Evolutionary conservation across 2,329 filamentous ascomycete genomes (phyloP).

Genomic region (Aureobasidium uvarum): DNA sequence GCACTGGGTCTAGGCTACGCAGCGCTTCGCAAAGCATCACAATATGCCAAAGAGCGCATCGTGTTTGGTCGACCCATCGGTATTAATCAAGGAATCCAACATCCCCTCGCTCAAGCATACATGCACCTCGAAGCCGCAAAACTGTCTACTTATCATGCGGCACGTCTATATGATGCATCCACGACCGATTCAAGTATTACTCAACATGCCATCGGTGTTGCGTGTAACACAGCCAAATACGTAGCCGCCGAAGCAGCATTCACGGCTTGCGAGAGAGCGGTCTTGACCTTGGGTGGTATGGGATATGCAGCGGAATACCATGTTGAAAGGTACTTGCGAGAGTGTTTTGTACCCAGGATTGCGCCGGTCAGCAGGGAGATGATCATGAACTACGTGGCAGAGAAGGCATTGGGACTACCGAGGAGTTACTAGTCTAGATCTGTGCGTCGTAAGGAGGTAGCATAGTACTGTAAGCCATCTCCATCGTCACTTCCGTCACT

Average conservation of each 20-base stretch:
- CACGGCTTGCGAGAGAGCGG: constrained; percentile 58
- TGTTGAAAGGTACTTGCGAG: constrained; percentile 60
- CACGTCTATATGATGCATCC: constrained; percentile 56
- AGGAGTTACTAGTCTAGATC: constrained; percentile 58
- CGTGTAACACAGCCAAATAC: constrained; percentile 58
- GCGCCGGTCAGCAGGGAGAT: constrained; percentile 56
- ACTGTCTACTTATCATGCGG: constrained; percentile 60
- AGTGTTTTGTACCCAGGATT: constrained; percentile 59
- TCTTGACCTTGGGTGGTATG: constrained; percentile 61
- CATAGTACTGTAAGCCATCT: neutral
- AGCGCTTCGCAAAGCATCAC: constrained; percentile 51
- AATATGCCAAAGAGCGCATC: constrained; percentile 64
- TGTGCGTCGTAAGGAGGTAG: neutral
- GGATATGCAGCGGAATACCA: constrained; percentile 63
- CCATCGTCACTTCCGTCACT: neutral
- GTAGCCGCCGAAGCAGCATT: constrained; percentile 62
- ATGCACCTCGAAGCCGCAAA: constrained; percentile 63
- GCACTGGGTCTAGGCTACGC: constrained; percentile 49
- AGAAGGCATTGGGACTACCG: constrained; percentile 60
- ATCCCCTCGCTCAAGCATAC: constrained; percentile 64
- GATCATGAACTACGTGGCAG: constrained; percentile 17
- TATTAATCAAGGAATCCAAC: constrained; percentile 63
- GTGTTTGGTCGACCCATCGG: constrained; percentile 66
- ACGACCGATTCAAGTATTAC: constrained; percentile 42
- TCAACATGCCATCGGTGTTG: constrained; percentile 52